Percentiles rank a stretch among this genome's conserved stretches.
Evolutionary conservation across 441 rosid species (phyloP).

Genomic region (Lepidium campestre): DNA sequence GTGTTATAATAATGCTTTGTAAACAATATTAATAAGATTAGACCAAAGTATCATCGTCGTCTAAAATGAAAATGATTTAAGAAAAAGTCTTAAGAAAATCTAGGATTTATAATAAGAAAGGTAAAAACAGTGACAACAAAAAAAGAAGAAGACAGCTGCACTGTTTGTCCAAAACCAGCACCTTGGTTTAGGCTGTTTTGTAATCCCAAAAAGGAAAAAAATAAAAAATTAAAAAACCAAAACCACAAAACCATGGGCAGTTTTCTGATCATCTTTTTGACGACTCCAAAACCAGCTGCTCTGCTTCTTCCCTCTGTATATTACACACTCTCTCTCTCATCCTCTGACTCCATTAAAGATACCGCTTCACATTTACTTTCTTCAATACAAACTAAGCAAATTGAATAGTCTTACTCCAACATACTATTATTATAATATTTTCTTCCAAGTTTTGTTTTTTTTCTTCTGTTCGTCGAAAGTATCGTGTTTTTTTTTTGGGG

Average conservation of each 20-base stretch:
- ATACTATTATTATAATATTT: background rate
- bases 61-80: background rate
- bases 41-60: too few species aligned
- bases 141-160: background rate
- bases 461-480: background rate
- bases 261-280: conserved; percentile 11
- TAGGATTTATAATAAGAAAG: background rate
- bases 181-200: conserved; percentile 20
- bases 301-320: background rate
- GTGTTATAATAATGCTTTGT: background rate
- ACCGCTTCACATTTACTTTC: background rate
- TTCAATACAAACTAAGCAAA: background rate
- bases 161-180: conserved; percentile 22
- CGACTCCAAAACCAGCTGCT: conserved; percentile 21
- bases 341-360: conserved; percentile 2
- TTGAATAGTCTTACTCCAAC: background rate
- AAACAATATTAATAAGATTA: background rate
- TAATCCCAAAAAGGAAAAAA: conserved; percentile 14
- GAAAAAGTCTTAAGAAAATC: background rate
- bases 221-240: background rate
- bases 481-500: background rate
- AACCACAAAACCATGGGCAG: conserved; percentile 31
- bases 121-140: background rate
- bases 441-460: background rate
- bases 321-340: background rate